phyloP scores from a whole-genome alignment of 2,329 filamentous ascomycete species.

The Phaeomoniella chlamydospora region DNA sequence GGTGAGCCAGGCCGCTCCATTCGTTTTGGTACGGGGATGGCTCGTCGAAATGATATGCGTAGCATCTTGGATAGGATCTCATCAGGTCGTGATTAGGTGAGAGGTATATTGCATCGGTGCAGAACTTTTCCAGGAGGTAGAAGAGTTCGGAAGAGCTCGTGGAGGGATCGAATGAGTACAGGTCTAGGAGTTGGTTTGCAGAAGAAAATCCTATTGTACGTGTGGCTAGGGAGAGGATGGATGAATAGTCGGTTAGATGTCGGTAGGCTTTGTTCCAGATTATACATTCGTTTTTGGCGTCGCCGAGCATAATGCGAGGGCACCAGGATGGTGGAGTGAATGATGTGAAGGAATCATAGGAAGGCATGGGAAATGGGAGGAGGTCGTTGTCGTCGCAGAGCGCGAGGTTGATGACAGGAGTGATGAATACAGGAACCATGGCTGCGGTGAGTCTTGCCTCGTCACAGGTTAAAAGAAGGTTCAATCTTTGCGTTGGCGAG shows the following conservation, averaged over 20 bases:
- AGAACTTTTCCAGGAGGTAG: constrained; percentile 25
- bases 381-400: too few relatives aligned
- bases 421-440: constrained; percentile 10
- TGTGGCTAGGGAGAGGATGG: too few relatives aligned
- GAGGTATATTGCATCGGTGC: constrained; percentile 31
- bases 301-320: too few relatives aligned
- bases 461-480: constrained; percentile 24
- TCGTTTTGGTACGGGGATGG: constrained; percentile 30
- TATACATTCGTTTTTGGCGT: too few relatives aligned
- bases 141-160: constrained; percentile 26
- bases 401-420: too few relatives aligned
- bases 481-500: constrained; percentile 24
- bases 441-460: constrained; percentile 23
- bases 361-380: too few relatives aligned
- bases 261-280: too few relatives aligned
- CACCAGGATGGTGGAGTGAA: too few relatives aligned
- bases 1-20: constrained; percentile 22
- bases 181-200: constrained; percentile 16
- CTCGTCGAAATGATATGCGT: constrained; percentile 29
- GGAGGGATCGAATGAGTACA: constrained; percentile 23
- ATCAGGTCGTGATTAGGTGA: constrained; percentile 28
- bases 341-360: too few relatives aligned
- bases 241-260: too few relatives aligned
- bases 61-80: constrained; percentile 15
- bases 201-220: constrained; percentile 8